These are phyloP conservation scores for Leccinum uliginosum DNA, from an alignment of 768 basidiomycete genomes.

Conservation along the genomic window DNA sequence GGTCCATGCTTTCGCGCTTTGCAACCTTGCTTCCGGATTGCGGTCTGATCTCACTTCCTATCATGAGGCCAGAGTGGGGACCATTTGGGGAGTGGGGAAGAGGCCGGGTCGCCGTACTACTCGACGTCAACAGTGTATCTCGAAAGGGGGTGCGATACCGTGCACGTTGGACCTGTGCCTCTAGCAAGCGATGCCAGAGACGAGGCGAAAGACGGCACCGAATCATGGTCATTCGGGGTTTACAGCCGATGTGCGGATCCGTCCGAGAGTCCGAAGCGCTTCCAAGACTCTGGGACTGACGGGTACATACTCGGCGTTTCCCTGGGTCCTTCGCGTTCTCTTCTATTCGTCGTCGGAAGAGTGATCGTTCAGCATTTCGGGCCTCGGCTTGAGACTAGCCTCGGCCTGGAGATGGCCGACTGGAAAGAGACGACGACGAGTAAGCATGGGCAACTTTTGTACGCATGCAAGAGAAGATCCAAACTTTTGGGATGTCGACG, in stretches of 20 bases:
- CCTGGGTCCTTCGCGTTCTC: background rate
- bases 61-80: background rate
- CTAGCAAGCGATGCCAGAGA: background rate
- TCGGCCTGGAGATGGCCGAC: background rate
- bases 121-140: background rate
- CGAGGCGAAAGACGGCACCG: background rate
- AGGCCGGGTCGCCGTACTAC: background rate
- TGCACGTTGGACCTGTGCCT: too few relatives aligned
- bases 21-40: background rate
- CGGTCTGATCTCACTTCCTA: background rate
- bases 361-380: background rate
- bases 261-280: conserved; percentile 1
- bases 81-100: background rate
- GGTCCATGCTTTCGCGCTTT: background rate
- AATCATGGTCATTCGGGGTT: background rate
- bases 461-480: background rate
- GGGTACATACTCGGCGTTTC: background rate
- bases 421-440: background rate
- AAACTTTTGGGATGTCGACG: background rate
- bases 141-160: background rate
- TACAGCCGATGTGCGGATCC: background rate
- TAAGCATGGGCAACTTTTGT: too few relatives aligned
- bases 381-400: background rate
- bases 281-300: background rate
- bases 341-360: background rate